A percentile compares a stretch with the other conserved stretches of the same genome.
Evolutionary conservation across 305 asterid species (phyloP).

Genomic region (Fraxinus paxiana): DNA sequence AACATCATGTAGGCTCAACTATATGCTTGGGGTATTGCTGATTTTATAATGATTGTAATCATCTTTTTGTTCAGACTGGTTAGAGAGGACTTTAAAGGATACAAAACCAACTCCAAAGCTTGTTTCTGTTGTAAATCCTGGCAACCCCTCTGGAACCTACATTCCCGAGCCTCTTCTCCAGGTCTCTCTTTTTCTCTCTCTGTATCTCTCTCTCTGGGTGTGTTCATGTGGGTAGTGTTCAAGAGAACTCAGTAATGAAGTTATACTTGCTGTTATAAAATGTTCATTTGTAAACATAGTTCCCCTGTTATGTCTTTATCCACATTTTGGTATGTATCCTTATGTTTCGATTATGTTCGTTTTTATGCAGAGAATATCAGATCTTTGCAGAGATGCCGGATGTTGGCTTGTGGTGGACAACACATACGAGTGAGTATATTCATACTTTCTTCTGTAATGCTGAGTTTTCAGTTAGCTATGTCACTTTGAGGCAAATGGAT

Average conservation of each 20-base stretch:
- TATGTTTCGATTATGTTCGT: neutral
- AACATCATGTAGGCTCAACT: neutral
- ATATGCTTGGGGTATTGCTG: neutral
- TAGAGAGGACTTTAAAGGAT: slow-evolving; percentile 59
- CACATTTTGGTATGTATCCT: neutral
- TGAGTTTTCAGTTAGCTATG: neutral
- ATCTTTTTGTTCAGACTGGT: slow-evolving; percentile 59
- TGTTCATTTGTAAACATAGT: neutral
- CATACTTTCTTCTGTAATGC: neutral
- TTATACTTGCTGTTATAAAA: neutral
- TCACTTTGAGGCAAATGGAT: neutral
- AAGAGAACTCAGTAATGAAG: neutral
- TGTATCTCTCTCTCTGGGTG: neutral
- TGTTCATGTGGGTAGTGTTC: neutral
- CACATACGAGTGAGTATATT: slow-evolving; percentile 80
- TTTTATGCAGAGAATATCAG: slow-evolving; percentile 68
- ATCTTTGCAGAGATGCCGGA: slow-evolving; percentile 74
- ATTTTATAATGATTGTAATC: neutral
- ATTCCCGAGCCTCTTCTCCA: slow-evolving; percentile 84
- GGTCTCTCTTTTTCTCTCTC: slow-evolving; percentile 29
- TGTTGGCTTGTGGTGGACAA: slow-evolving; percentile 93
- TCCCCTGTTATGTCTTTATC: slow-evolving; percentile 1
- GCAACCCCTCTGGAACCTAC: slow-evolving; percentile 97
- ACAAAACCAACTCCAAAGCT: slow-evolving; percentile 89
- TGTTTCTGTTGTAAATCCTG: slow-evolving; percentile 89